Evolutionary conservation across 2,329 filamentous ascomycete species (phyloP).

Genomic region (Fragosphaeria purpurea): DNA sequence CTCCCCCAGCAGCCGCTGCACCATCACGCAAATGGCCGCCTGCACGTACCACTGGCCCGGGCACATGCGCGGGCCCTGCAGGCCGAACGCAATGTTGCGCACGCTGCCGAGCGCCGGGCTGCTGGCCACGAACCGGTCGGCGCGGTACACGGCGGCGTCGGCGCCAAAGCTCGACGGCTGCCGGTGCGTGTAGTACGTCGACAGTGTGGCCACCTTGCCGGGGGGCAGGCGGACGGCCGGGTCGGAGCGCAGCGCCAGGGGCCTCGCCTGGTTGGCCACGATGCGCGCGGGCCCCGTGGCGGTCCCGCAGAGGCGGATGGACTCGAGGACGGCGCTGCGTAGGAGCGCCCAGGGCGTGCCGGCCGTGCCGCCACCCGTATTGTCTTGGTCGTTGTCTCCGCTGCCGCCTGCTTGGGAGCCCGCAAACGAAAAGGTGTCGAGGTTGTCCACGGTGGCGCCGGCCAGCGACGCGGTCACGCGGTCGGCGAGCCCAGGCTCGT

Average conservation of each 20-base stretch:
- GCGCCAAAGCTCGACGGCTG: not conserved
- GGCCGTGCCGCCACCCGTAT: not conserved
- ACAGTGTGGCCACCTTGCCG: conserved; percentile 5
- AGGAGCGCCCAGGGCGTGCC: conserved; percentile 6
- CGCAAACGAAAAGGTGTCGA: conserved; percentile 3
- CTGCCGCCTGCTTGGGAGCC: not conserved
- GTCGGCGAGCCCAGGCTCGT: conserved; percentile 6
- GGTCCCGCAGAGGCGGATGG: conserved; percentile 6
- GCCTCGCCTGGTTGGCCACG: not conserved
- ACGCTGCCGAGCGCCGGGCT: conserved; percentile 2
- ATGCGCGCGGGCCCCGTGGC: conserved; percentile 6
- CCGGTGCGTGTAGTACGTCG: conserved; percentile 4
- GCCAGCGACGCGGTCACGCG: not conserved
- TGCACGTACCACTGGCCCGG: conserved; percentile 6
- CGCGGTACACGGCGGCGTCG: conserved; percentile 5
- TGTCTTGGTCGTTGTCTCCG: not conserved
- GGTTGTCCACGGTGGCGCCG: not conserved
- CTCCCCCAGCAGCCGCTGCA: not conserved
- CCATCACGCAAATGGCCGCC: conserved; percentile 8
- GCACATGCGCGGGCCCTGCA: conserved; percentile 6
- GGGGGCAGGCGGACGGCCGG: not conserved
- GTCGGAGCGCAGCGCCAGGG: conserved; percentile 2
- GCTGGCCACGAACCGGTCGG: conserved; percentile 5
- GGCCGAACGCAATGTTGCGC: conserved; percentile 6
- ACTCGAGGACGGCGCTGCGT: conserved; percentile 5